Conservation (phyloP, 345 rosid species). For the Linum lewisii region DNA sequence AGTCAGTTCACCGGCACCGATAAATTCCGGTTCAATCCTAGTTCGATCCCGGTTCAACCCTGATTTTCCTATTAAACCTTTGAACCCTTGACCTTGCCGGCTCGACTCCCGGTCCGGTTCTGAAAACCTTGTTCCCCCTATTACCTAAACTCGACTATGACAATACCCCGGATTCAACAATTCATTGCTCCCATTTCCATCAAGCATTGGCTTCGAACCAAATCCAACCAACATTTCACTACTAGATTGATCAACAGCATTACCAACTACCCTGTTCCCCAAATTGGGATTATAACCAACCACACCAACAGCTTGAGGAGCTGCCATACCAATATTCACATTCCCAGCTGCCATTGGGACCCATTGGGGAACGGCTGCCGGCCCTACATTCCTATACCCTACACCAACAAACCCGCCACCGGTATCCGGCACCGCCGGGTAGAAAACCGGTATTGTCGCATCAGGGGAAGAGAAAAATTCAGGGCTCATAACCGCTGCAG, state of each 20-base stretch:
- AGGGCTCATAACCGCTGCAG: slow-evolving; percentile 15
- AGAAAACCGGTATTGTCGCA: slow-evolving; percentile 34
- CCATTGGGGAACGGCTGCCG: slow-evolving; percentile 28
- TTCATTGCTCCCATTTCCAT: slow-evolving; percentile 23
- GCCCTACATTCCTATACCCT: slow-evolving; percentile 30
- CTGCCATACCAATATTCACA: slow-evolving; percentile 25
- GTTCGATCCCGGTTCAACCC: no score
- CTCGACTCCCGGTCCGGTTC: no score
- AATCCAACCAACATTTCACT: slow-evolving; percentile 26
- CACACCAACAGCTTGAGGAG: slow-evolving; percentile 22
- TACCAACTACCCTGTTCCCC: slow-evolving; percentile 34
- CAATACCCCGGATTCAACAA: slow-evolving; percentile 8
- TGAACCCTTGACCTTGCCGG: no score
- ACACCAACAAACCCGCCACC: slow-evolving; percentile 30
- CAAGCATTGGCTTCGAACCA: slow-evolving; percentile 21
- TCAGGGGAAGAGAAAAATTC: slow-evolving; percentile 26
- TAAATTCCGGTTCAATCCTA: no score
- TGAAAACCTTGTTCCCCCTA: no score
- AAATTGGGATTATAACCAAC: slow-evolving; percentile 26
- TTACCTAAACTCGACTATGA: slow-evolving; percentile 20
- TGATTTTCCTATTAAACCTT: no score
- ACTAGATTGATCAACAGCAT: slow-evolving; percentile 37
- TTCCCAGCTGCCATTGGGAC: slow-evolving; percentile 27
- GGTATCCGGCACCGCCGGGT: slow-evolving; percentile 31
- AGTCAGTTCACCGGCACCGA: no score